Base-by-base conservation (phyloP, 2,329 filamentous ascomycete genomes). In the Colletotrichum chrysophilum region DNA sequence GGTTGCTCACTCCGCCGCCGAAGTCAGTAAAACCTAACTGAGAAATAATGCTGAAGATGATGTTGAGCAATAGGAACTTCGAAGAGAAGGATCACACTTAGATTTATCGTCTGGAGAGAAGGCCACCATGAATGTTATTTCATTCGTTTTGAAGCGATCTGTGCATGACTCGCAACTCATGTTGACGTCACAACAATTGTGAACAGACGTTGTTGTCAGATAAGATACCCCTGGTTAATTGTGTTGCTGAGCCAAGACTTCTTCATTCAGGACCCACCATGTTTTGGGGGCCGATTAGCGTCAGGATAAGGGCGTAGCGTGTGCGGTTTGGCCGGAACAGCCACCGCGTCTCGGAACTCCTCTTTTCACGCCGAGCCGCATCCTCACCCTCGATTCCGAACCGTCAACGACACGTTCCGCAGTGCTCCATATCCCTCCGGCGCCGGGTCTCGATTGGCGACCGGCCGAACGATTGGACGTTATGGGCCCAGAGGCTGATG, bases 401-500 rank as follows among this genome's bases (percentile, higher is more conserved):
- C 14, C 36, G 18, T 21, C 65, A 24, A 18, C 36, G 28, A n/a
- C 56, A 12, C 43, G 55, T 61, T 71, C 72, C 61, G 72, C 36
- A 52, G 72, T 30, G 14, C 65, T 56, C 43, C 36, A 61, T 56
- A 16, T n/a, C 32, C 30, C 69, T 61, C 28, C 62, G 28, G 7
- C 36, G 18, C 16, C 26, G 55, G 28, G 30, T 26, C 26, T 28
- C 64, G 2, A 52, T 1, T 32, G 10, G n/a, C 18, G 13, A 38
- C 16, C 28, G 21, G 18, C 28, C 14, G 26, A 28, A 2, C 16
- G 8, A 48, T 52, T 18, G 24, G 21, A 60, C 24, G 61, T 72
- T 2, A 73, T 75, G 73, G 56, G 69, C 43, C 64, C 56, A 64
- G 61, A 71, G 21, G 34, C 43, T 7, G 72, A 56, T n/a, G 30